Evolutionary conservation across 1,284 basidiomycete species (phyloP), one percentile per base, ranked within the genome.

Genomic region (Trametes pubescens): DNA sequence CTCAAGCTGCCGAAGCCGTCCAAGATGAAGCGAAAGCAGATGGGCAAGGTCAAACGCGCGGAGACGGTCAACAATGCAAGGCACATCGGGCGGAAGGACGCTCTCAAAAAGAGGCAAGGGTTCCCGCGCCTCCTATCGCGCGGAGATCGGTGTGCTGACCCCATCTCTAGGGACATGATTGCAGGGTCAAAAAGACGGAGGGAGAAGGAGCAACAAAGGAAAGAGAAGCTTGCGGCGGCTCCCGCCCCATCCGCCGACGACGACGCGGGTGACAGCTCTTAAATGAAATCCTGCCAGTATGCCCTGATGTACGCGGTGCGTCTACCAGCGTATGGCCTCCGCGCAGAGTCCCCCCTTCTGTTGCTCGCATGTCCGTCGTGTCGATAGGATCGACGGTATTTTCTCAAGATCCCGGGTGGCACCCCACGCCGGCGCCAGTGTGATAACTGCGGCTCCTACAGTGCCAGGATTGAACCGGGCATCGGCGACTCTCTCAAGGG

Each of bases 21-120:
- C 4, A 96, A 96, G 78, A 87, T 97, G 82, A 92, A 93, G 76
- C 90, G 92, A 70, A 89, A 86, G 71, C 82, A 89, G 73, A 91
- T 99, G 85, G 93, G 93, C 59, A 92, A 91, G 77, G 82, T 93
- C 4, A 90, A 93, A 77, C 88, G 96, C 21, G 87, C 91, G 34
- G 89, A 92, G 57, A 82, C 82, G 1, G 88, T 95, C 55, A 92
- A 91, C 68, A 84, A 85, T 43, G 92, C 91, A 4, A 86, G 91
- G 54, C 87, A 85, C 68, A 82, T 95, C 49, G 92, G 90, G 6
- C 84, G 87, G 57, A 84, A 80, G 59, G 87, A 93, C 67, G 90
- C 90, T 7, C 85, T 90, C 66, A 93, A 87, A 79, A 92, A 87
- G 74, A 83, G 89, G 91, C 88, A 57, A 63, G 81, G 72, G 24